These are phyloP conservation scores for Chrysoporthe austroafricana DNA, from an alignment of 2,329 filamentous ascomycete species.

Conservation along the genomic window DNA sequence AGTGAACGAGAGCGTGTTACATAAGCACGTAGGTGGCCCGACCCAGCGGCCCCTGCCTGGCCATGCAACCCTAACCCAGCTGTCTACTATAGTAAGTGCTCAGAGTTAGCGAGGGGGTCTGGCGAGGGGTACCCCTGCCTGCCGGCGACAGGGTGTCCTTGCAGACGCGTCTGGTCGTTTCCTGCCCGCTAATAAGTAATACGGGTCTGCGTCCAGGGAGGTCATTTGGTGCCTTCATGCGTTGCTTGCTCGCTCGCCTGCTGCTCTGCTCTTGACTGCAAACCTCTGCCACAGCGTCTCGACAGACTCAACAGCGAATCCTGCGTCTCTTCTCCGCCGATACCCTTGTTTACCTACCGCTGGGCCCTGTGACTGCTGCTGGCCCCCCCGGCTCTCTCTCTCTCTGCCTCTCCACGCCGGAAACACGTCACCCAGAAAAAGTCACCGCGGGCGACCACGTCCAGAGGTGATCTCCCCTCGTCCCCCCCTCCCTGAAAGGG, in stretches of 20 bases:
- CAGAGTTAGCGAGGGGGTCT: no score
- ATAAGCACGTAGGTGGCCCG: no score
- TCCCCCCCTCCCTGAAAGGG: background rate
- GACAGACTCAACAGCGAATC: background rate
- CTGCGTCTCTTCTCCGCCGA: background rate
- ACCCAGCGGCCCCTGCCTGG: no score
- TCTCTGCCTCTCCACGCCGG: constrained; percentile 6
- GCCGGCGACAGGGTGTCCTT: background rate
- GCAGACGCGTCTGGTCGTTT: background rate
- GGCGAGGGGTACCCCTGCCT: background rate
- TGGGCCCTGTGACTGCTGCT: background rate
- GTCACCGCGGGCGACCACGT: background rate
- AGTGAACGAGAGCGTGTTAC: no score
- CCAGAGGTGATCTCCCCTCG: background rate
- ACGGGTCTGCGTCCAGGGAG: background rate
- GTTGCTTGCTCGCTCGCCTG: background rate
- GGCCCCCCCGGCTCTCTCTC: background rate
- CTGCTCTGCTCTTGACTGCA: background rate
- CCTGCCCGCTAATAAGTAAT: background rate
- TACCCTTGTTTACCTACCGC: background rate
- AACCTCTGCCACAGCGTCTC: constrained; percentile 21
- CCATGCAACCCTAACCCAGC: no score
- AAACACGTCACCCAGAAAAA: background rate
- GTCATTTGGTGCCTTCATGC: constrained; percentile 6
- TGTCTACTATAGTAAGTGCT: no score